Evolutionary conservation across 768 basidiomycete species (phyloP).

Genomic region (Leucosporidium creatinivorum): DNA sequence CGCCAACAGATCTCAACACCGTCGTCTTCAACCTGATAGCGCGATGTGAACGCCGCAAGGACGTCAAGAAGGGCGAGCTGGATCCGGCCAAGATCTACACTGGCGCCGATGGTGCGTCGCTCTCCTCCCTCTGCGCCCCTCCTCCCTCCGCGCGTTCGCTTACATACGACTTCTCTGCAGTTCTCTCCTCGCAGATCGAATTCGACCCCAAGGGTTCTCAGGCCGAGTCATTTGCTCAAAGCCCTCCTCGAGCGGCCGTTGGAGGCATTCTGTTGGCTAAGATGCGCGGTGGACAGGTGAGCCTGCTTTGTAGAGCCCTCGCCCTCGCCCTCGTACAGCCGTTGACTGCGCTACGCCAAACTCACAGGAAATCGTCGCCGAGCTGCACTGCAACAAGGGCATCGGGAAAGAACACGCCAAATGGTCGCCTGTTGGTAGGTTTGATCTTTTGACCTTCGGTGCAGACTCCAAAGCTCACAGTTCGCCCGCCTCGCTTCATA

Average conservation of each 20-base stretch:
- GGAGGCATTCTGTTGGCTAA: slow-evolving; percentile 82
- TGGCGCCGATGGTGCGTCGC: slow-evolving; percentile 53
- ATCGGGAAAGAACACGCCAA: slow-evolving; percentile 94
- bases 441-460: too few relatives aligned
- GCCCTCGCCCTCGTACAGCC: too few relatives aligned
- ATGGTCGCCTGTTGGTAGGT: slow-evolving; percentile 81
- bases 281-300: slow-evolving; percentile 74
- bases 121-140: slow-evolving; percentile 18
- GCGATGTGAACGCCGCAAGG: slow-evolving; percentile 54
- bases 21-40: slow-evolving; percentile 73
- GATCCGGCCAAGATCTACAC: slow-evolving; percentile 61
- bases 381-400: slow-evolving; percentile 85
- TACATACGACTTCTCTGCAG: slow-evolving; percentile 4
- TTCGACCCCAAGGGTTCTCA: slow-evolving; percentile 86
- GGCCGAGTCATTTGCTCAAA: slow-evolving; percentile 50
- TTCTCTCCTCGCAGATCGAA: slow-evolving; percentile 46
- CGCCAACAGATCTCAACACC: slow-evolving; percentile 80
- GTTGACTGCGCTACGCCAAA: too few relatives aligned
- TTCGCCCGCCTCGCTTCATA: slow-evolving; percentile 37
- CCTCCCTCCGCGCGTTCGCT: slow-evolving; percentile 3
- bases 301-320: slow-evolving; percentile 18
- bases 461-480: background rate
- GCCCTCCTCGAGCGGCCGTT: slow-evolving; percentile 61
- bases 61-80: slow-evolving; percentile 48
- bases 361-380: slow-evolving; percentile 57